Evolutionary conservation across 1,284 basidiomycete genomes (phyloP).

Genomic region (Ustilago nuda): DNA sequence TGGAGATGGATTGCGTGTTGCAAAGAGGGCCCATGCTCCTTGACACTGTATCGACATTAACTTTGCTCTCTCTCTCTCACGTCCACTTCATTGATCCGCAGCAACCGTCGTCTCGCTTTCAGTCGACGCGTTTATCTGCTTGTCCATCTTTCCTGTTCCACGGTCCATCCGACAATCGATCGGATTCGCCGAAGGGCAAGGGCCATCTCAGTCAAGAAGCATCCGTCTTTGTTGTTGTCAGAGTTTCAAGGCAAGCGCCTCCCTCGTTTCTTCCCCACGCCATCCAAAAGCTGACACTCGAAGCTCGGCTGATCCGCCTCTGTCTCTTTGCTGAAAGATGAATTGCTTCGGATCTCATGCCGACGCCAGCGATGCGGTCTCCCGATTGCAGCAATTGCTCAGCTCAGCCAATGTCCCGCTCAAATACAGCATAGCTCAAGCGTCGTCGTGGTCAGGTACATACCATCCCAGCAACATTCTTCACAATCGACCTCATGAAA

Average conservation of each 20-base stretch:
- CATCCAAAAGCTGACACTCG: background rate
- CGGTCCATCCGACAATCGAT: background rate
- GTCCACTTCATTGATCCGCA: background rate
- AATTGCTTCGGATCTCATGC: constrained; percentile 11
- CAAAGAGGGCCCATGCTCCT: background rate
- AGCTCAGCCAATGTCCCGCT: constrained; percentile 29
- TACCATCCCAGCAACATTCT: constrained; percentile 65
- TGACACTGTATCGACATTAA: background rate
- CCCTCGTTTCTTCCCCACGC: background rate
- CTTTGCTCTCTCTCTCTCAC: background rate
- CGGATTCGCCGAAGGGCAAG: background rate
- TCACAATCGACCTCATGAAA: constrained; percentile 55
- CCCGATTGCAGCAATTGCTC: constrained; percentile 44
- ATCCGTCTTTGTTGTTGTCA: too few species aligned
- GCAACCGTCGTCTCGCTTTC: background rate
- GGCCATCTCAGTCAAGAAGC: too few species aligned
- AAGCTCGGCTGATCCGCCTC: background rate
- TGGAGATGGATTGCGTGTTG: background rate
- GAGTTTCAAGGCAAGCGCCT: background rate
- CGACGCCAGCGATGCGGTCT: constrained; percentile 22
- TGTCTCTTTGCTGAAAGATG: background rate
- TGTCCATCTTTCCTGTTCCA: too few species aligned
- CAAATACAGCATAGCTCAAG: constrained; percentile 51
- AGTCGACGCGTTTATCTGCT: too few species aligned
- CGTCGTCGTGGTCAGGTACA: constrained; percentile 62